These are phyloP conservation scores for Fonsecaea monophora DNA, from an alignment of 2,329 filamentous ascomycete species.

Conservation along the genomic window DNA sequence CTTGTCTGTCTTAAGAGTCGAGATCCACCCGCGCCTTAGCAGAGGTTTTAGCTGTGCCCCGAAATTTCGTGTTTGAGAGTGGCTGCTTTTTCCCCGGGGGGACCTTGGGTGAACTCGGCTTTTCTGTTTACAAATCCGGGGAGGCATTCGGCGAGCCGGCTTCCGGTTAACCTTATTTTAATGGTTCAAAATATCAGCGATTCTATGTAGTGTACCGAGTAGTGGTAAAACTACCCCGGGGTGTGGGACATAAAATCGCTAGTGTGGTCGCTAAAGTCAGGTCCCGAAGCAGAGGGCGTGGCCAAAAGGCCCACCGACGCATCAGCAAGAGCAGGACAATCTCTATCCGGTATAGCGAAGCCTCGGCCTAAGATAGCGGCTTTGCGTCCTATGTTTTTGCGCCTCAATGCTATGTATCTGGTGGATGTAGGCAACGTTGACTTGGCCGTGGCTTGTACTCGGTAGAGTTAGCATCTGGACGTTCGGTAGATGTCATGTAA, in stretches of 20 bases:
- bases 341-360: constrained; percentile 71
- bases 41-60: no score
- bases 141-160: no score
- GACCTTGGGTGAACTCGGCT: no score
- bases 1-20: no score
- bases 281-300: constrained; percentile 4
- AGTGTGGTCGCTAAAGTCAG: constrained; percentile 4
- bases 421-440: constrained; percentile 45
- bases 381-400: constrained; percentile 26
- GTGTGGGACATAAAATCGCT: constrained; percentile 23
- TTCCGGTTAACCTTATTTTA: no score
- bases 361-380: constrained; percentile 56
- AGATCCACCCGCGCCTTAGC: no score
- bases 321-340: constrained; percentile 63
- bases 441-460: constrained; percentile 30
- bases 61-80: no score
- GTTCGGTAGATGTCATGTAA: no score
- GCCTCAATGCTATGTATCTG: constrained; percentile 31
- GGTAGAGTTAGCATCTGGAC: neutral
- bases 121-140: no score
- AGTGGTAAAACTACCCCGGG: constrained; percentile 19
- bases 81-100: no score
- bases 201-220: constrained; percentile 7
- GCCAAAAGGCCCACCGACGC: constrained; percentile 18
- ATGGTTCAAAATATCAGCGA: constrained; percentile 20